Conservation (phyloP, 1,139 yeast species). For the Taiozyma sp. region DNA sequence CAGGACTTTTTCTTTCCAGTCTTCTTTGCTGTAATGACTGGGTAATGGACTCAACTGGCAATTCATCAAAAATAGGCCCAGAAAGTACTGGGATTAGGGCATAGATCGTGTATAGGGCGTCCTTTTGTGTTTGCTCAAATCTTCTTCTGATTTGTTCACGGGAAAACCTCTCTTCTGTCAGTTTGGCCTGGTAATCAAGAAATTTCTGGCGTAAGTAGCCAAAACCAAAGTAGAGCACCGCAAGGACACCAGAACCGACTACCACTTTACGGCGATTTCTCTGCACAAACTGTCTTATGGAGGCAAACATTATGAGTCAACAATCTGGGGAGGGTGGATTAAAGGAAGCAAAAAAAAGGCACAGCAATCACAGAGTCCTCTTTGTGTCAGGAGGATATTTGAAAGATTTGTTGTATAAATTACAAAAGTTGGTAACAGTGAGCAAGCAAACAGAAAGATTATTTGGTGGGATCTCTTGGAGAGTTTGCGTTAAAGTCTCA, state of each 20-base stretch:
- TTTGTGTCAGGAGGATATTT: no score
- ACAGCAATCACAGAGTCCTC: no score
- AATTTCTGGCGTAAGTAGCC: conserved; percentile 58
- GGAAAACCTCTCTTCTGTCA: conserved; percentile 72
- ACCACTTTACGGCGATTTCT: conserved; percentile 61
- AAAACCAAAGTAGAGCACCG: conserved; percentile 54
- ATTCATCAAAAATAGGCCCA: conserved; percentile 53
- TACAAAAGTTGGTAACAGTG: background rate
- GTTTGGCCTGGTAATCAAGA: conserved; percentile 59
- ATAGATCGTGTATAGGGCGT: conserved; percentile 79
- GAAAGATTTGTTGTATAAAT: no score
- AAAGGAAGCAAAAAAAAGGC: background rate
- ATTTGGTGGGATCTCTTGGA: background rate
- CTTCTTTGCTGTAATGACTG: conserved; percentile 65
- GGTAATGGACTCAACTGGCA: conserved; percentile 71
- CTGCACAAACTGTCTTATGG: conserved; percentile 47
- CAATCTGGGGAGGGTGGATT: background rate
- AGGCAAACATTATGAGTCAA: conserved; percentile 39
- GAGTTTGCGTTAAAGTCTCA: background rate
- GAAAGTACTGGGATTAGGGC: conserved; percentile 79
- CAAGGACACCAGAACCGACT: conserved; percentile 53
- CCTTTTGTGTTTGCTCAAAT: conserved; percentile 89
- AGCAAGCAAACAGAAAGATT: background rate
- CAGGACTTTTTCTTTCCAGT: conserved; percentile 26
- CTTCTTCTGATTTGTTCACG: conserved; percentile 58